Conservation (phyloP, 257 asterid species). For the Lantana camara region DNA sequence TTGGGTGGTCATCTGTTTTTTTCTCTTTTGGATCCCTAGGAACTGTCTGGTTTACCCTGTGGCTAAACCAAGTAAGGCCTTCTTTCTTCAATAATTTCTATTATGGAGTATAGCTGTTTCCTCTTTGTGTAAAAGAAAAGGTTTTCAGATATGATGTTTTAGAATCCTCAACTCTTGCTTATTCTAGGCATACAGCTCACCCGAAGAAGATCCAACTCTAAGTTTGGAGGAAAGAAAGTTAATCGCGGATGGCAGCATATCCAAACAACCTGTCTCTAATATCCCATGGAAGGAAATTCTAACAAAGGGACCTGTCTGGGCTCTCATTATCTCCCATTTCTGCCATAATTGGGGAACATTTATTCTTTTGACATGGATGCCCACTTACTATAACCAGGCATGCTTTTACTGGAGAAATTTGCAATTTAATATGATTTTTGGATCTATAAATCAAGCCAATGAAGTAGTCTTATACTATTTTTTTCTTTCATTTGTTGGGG, state of each 20-base stretch:
- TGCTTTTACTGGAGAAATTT: slow-evolving; percentile 10
- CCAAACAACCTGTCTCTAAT: slow-evolving; percentile 72
- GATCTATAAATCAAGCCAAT: neutral
- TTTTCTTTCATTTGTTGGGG: slow-evolving; percentile 19
- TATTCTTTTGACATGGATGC: slow-evolving; percentile 89
- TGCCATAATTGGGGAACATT: slow-evolving; percentile 99
- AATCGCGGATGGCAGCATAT: slow-evolving; percentile 61
- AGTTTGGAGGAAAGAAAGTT: slow-evolving; percentile 63
- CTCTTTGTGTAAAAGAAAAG: too few relatives aligned
- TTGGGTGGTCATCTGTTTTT: slow-evolving; percentile 96
- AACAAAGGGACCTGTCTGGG: slow-evolving; percentile 96
- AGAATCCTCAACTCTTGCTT: neutral
- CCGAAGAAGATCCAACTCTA: slow-evolving; percentile 73
- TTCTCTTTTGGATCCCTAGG: slow-evolving; percentile 96
- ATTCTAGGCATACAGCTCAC: slow-evolving; percentile 86
- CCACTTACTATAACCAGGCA: slow-evolving; percentile 86
- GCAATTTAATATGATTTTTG: neutral
- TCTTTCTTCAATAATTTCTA: slow-evolving; percentile 6
- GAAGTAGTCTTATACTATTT: neutral
- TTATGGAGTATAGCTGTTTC: neutral
- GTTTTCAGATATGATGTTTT: neutral
- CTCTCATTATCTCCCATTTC: slow-evolving; percentile 96
- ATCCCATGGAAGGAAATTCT: slow-evolving; percentile 93
- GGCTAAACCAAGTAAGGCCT: slow-evolving; percentile 85
- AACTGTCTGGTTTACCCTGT: slow-evolving; percentile 86